These are phyloP conservation scores for Phanerochaete sordida DNA, from an alignment of 768 basidiomycete genomes.

Conservation along the genomic window DNA sequence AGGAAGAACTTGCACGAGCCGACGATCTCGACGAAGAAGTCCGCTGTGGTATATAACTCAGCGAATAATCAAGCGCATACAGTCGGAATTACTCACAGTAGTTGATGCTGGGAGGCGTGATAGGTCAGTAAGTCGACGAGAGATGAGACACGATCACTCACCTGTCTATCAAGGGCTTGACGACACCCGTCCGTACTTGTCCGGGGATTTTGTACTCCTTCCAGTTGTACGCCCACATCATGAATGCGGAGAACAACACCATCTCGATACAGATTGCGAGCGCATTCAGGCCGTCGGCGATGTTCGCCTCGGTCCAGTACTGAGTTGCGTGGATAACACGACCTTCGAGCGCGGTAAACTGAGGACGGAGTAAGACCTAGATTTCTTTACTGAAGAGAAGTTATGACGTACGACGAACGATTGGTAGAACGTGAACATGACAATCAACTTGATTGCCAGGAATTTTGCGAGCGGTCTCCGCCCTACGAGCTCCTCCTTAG, in stretches of 20 bases:
- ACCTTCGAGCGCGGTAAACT: slow-evolving; percentile 68
- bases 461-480: slow-evolving; percentile 83
- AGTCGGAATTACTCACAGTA: slow-evolving; percentile 31
- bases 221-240: slow-evolving; percentile 82
- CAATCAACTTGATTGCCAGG: slow-evolving; percentile 80
- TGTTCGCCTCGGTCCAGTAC: slow-evolving; percentile 83
- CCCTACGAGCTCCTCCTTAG: slow-evolving; percentile 73
- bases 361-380: background rate
- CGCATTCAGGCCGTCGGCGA: slow-evolving; percentile 81
- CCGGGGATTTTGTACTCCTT: slow-evolving; percentile 57
- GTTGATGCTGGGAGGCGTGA: slow-evolving; percentile 35
- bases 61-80: background rate
- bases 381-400: background rate
- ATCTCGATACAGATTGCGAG: slow-evolving; percentile 87
- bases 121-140: slow-evolving; percentile 8
- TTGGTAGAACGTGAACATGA: slow-evolving; percentile 90
- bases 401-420: slow-evolving; percentile 55
- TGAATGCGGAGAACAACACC: slow-evolving; percentile 73
- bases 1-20: slow-evolving; percentile 62
- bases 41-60: slow-evolving; percentile 37
- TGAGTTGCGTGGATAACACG: slow-evolving; percentile 71
- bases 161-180: slow-evolving; percentile 70
- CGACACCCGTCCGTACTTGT: slow-evolving; percentile 48
- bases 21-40: slow-evolving; percentile 64
- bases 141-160: slow-evolving; percentile 12